A percentile compares a stretch with the other conserved stretches of the same genome.
Evolutionary conservation across 148 eudicot species (phyloP).

Genomic region (Limonium bicolor): DNA sequence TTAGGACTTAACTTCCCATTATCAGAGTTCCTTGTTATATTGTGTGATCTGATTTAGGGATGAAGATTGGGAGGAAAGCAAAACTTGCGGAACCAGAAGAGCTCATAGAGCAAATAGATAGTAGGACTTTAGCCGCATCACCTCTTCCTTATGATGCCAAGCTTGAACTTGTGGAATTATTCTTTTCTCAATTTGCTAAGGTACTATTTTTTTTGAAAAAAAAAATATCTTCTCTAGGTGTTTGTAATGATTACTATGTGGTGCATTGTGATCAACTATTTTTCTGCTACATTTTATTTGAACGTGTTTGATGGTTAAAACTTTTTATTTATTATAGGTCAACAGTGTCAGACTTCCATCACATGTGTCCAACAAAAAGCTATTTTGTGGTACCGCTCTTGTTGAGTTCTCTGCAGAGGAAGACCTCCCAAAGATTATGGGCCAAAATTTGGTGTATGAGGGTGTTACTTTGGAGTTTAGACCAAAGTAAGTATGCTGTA

Average conservation of each 20-base stretch:
- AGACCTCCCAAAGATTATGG: slow-evolving; percentile 51
- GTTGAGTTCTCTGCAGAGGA: slow-evolving; percentile 81
- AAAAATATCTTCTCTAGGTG: too few species aligned
- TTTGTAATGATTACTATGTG: background rate
- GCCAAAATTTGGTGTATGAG: slow-evolving; percentile 46
- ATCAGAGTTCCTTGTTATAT: background rate
- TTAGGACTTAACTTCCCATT: background rate
- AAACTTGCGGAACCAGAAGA: slow-evolving; percentile 55
- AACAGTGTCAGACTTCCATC: slow-evolving; percentile 88
- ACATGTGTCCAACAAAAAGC: slow-evolving; percentile 56
- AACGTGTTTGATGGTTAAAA: too few species aligned
- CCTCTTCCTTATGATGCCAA: slow-evolving; percentile 71
- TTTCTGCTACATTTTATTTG: background rate
- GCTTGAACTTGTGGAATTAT: slow-evolving; percentile 73
- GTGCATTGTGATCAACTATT: background rate
- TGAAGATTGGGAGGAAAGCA: slow-evolving; percentile 64
- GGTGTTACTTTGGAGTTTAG: slow-evolving; percentile 62
- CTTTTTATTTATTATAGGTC: slow-evolving; percentile 32
- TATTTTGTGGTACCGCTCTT: slow-evolving; percentile 80
- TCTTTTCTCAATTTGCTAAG: slow-evolving; percentile 70
- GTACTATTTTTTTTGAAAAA: slow-evolving; percentile 30
- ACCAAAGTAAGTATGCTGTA: slow-evolving; percentile 49
- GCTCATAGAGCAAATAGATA: slow-evolving; percentile 73
- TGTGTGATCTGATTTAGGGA: slow-evolving; percentile 28
- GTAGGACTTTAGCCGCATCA: slow-evolving; percentile 75